Conservation (phyloP, 78 protist genomes). For the Dictyostelium firmibasis region DNA sequence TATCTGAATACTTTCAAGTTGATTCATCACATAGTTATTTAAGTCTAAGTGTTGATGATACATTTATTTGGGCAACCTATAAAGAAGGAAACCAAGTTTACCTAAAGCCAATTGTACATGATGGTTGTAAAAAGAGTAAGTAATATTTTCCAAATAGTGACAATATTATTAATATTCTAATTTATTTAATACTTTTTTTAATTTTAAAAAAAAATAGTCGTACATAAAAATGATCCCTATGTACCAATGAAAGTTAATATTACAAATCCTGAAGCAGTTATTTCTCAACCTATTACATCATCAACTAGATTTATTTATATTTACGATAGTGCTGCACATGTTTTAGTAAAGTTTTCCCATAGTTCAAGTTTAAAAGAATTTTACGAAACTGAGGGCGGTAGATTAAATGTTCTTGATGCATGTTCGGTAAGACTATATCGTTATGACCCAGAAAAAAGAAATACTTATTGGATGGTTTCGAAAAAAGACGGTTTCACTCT, state of each 20-base stretch:
- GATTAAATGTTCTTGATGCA: constrained; percentile 12
- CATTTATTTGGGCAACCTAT: constrained; percentile 30
- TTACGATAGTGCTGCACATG: not conserved
- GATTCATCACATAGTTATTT: not conserved
- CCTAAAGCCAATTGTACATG: constrained; percentile 17
- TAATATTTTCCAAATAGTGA: no score
- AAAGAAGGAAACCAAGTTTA: not conserved
- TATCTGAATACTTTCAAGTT: no score
- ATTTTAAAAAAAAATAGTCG: not conserved
- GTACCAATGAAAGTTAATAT: not conserved
- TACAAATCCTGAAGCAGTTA: not conserved
- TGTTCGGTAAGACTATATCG: not conserved
- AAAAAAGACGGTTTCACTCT: constrained; percentile 18
- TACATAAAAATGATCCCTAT: not conserved
- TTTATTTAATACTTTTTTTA: not conserved
- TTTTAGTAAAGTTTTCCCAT: constrained; percentile 4
- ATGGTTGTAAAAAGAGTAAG: constrained; percentile 26
- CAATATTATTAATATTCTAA: no score
- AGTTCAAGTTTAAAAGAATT: not conserved
- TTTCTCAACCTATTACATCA: constrained; percentile 22
- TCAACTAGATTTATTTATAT: constrained; percentile 17
- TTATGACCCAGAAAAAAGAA: not conserved
- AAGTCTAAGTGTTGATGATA: constrained; percentile 54
- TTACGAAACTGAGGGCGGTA: not conserved
- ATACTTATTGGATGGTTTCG: constrained; percentile 10